A percentile compares a stretch with the other conserved stretches of the same genome.
Evolutionary conservation across 2,329 filamentous ascomycete species (phyloP).

Genomic region (Fusarium temperatum): DNA sequence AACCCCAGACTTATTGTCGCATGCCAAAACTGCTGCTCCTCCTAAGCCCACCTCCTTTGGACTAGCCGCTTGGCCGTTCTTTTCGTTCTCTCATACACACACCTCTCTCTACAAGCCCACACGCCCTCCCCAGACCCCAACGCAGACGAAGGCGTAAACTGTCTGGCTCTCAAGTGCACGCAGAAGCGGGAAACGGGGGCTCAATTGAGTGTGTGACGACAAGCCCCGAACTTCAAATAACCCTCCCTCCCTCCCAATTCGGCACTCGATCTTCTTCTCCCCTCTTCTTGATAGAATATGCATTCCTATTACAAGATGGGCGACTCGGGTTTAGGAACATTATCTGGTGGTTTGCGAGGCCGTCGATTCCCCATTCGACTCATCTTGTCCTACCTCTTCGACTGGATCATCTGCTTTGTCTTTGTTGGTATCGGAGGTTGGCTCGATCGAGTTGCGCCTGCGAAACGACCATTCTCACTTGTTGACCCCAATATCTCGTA

Average conservation of each 20-base stretch:
- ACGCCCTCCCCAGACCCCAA: constrained; percentile 14
- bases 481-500: constrained; percentile 78
- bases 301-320: constrained; percentile 41
- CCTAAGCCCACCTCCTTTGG: constrained; percentile 2
- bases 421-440: constrained; percentile 66
- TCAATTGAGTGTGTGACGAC: constrained; percentile 10
- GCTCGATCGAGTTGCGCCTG: constrained; percentile 69
- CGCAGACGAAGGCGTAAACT: not conserved
- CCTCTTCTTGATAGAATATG: constrained; percentile 18
- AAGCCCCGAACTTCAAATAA: constrained; percentile 21
- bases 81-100: constrained; percentile 1
- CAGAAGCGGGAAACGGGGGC: constrained; percentile 12
- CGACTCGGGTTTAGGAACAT: constrained; percentile 32
- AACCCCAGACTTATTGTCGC: constrained; percentile 14
- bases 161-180: not conserved
- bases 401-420: constrained; percentile 75
- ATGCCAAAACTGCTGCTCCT: constrained; percentile 4
- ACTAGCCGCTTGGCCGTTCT: constrained; percentile 1
- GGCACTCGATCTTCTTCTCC: constrained; percentile 5
- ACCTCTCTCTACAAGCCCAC: constrained; percentile 1
- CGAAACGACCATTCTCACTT: constrained; percentile 76
- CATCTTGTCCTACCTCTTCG: constrained; percentile 74
- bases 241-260: constrained; percentile 13
- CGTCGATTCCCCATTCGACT: constrained; percentile 46
- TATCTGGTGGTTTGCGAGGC: constrained; percentile 25